Percentiles rank a stretch among this genome's conserved stretches.
phyloP scores from a whole-genome alignment of 768 basidiomycete genomes.

The Cyclocybe cylindracea region DNA sequence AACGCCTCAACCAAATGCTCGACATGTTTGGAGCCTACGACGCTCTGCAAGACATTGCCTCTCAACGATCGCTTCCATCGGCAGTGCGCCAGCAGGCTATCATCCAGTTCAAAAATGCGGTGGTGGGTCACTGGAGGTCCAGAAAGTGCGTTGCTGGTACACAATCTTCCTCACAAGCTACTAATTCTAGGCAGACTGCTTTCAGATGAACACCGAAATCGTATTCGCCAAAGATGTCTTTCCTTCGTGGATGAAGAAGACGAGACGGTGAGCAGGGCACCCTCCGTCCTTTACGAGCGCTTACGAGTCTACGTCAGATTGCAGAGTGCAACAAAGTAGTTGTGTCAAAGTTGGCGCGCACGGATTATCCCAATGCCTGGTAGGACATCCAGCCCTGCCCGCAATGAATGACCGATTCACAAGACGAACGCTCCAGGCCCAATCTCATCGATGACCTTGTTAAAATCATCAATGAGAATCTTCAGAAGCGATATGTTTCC shows the following conservation, averaged over 20 bases:
- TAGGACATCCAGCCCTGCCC: constrained; percentile 26
- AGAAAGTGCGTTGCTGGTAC: constrained; percentile 53
- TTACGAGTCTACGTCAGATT: constrained; percentile 49
- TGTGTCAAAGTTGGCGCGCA: constrained; percentile 73
- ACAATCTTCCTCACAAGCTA: constrained; percentile 1
- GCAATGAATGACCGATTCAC: neutral
- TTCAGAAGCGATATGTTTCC: constrained; percentile 50
- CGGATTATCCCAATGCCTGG: constrained; percentile 79
- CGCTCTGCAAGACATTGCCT: constrained; percentile 72
- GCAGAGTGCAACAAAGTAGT: constrained; percentile 76
- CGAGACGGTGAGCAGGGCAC: constrained; percentile 53
- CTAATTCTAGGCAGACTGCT: constrained; percentile 50
- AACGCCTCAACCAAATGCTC: constrained; percentile 67
- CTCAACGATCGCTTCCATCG: constrained; percentile 57
- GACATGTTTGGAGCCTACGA: constrained; percentile 73
- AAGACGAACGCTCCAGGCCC: constrained; percentile 44
- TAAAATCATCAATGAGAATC: constrained; percentile 50
- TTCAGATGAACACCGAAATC: constrained; percentile 62
- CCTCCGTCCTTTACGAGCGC: neutral
- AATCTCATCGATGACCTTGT: constrained; percentile 57
- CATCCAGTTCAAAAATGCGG: constrained; percentile 87
- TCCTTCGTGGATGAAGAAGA: constrained; percentile 76
- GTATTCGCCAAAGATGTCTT: constrained; percentile 68
- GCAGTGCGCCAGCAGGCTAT: constrained; percentile 78
- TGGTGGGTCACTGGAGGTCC: constrained; percentile 73